Conservation (phyloP, 306 rosid species). For the Fragaria vesca region DNA sequence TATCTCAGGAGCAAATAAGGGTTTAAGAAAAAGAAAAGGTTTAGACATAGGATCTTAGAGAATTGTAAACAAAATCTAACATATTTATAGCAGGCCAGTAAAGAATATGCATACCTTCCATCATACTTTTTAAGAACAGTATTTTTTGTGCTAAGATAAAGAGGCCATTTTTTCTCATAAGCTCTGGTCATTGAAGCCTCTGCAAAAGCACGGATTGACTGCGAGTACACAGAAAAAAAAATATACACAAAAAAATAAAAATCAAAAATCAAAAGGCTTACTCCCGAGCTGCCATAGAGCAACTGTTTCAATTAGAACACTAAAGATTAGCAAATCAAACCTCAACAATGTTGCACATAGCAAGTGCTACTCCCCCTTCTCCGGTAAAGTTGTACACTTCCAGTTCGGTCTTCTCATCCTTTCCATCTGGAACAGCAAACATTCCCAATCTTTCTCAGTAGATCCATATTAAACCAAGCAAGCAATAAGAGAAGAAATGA, state of each 20-base stretch:
- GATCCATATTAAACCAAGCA: conserved; percentile 4
- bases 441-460: conserved; percentile 15
- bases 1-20: conserved; percentile 26
- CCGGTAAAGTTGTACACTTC: conserved; percentile 90
- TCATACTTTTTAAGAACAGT: conserved; percentile 97
- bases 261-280: not conserved
- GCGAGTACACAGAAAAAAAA: conserved; percentile 4
- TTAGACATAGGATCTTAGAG: too few species aligned
- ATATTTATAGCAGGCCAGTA: not conserved
- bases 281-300: conserved; percentile 11
- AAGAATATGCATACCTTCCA: conserved; percentile 37
- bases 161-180: conserved; percentile 90
- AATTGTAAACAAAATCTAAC: too few species aligned
- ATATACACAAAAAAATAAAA: not conserved
- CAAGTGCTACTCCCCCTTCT: conserved; percentile 81
- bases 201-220: conserved; percentile 92
- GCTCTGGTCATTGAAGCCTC: conserved; percentile 91
- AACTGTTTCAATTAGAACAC: conserved; percentile 21
- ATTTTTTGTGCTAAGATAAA: conserved; percentile 96
- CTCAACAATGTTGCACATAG: conserved; percentile 98
- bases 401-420: conserved; percentile 63
- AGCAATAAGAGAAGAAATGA: not conserved
- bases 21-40: too few species aligned
- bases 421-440: conserved; percentile 57
- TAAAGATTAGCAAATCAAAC: conserved; percentile 40